Percentiles rank a stretch among this genome's conserved stretches.
phyloP scores from a whole-genome alignment of 805 yeast species.

The Metschnikowia similis region DNA sequence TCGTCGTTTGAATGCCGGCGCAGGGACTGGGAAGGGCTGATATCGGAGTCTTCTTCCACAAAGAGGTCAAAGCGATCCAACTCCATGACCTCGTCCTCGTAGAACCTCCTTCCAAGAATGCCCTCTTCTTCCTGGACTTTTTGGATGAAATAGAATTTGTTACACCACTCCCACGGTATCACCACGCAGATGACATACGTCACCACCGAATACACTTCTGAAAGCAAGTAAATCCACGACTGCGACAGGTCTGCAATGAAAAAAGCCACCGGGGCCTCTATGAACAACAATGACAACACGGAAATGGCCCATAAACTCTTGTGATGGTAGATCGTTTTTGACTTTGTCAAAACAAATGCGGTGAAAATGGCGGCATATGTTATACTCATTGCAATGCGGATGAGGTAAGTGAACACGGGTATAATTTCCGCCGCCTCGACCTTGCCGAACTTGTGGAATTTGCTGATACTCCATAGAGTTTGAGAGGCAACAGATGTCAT shows the following conservation, averaged over 20 bases:
- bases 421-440: constrained; percentile 51
- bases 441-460: constrained; percentile 39
- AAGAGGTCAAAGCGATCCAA: constrained; percentile 38
- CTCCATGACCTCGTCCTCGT: constrained; percentile 58
- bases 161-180: constrained; percentile 84
- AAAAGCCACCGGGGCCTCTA: constrained; percentile 60
- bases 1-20: not conserved
- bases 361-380: constrained; percentile 63
- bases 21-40: not conserved
- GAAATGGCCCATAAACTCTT: constrained; percentile 52
- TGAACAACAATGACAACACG: constrained; percentile 48
- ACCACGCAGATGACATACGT: constrained; percentile 69
- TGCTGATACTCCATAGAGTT: constrained; percentile 65
- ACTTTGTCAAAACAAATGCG: constrained; percentile 50
- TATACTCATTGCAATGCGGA: constrained; percentile 66
- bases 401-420: constrained; percentile 70
- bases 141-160: constrained; percentile 55
- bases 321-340: constrained; percentile 46
- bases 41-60: constrained; percentile 31
- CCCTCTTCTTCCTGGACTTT: constrained; percentile 63
- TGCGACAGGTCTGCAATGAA: constrained; percentile 74
- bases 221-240: constrained; percentile 68
- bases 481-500: constrained; percentile 52
- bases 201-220: constrained; percentile 69
- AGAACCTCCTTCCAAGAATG: constrained; percentile 68